Evolutionary conservation across 306 rosid species (phyloP).

Genomic region (Medicago truncatula): DNA sequence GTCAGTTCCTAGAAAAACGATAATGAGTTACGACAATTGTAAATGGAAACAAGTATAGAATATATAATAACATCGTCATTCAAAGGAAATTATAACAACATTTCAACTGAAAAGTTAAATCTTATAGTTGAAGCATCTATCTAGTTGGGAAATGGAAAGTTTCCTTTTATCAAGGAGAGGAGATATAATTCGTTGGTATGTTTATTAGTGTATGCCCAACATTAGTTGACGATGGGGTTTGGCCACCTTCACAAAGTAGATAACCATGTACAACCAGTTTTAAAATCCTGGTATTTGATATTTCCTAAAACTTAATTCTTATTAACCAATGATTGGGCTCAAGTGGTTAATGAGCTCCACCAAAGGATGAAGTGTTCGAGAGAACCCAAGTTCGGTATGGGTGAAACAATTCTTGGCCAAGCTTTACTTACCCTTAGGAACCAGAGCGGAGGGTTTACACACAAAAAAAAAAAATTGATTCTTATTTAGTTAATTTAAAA

Average conservation of each 20-base stretch:
- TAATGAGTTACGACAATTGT: conserved; percentile 12
- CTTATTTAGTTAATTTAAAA: background rate
- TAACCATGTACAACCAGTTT: background rate
- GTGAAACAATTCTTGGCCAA: no score
- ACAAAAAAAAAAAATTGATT: background rate
- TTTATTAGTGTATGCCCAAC: background rate
- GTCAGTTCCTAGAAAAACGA: conserved; percentile 63
- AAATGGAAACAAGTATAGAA: conserved; percentile 10
- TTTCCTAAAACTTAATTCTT: background rate
- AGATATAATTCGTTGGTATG: background rate
- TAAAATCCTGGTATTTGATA: background rate
- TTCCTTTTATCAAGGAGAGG: background rate
- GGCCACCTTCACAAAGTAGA: background rate
- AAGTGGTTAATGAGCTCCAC: no score
- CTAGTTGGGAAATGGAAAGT: conserved; percentile 7
- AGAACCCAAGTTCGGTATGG: no score
- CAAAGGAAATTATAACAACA: background rate
- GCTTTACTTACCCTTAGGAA: no score
- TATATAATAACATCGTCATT: background rate
- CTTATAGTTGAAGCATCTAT: conserved; percentile 4
- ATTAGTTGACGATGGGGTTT: background rate
- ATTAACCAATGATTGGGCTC: no score
- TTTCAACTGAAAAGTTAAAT: conserved; percentile 16
- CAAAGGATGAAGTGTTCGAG: no score
- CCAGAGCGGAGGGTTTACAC: no score